A percentile compares a stretch with the other conserved stretches of the same genome.
phyloP scores from a whole-genome alignment of 768 basidiomycete species.

The Pulveroboletus sp. region DNA sequence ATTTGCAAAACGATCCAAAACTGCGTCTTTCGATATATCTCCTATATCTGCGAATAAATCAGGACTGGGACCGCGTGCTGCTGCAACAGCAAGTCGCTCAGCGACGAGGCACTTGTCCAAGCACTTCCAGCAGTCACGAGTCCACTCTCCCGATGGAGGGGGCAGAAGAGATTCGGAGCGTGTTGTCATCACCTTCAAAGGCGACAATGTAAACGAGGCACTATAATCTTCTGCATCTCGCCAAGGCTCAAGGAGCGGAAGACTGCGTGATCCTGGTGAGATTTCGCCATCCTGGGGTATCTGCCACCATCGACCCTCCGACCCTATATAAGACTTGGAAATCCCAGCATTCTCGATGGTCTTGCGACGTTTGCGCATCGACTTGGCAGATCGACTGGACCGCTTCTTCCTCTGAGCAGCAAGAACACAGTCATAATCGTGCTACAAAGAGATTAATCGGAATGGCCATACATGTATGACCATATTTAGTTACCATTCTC shows the following conservation, averaged over 20 bases:
- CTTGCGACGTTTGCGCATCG: conserved; percentile 36
- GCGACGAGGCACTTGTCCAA: conserved; percentile 78
- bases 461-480: not conserved
- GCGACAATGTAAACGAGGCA: conserved; percentile 15
- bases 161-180: not conserved
- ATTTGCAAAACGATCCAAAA: conserved; percentile 55
- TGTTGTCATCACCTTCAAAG: conserved; percentile 6
- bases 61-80: conserved; percentile 20
- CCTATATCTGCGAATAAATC: conserved; percentile 48
- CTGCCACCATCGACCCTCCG: conserved; percentile 11
- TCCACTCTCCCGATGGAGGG: conserved; percentile 43
- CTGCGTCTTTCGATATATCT: conserved; percentile 47
- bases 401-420: conserved; percentile 28
- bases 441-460: conserved; percentile 36
- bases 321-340: conserved; percentile 20
- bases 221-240: conserved; percentile 25
- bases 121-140: conserved; percentile 73
- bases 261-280: conserved; percentile 33
- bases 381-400: conserved; percentile 25
- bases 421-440: conserved; percentile 79
- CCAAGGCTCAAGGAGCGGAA: conserved; percentile 26
- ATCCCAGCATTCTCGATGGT: conserved; percentile 30
- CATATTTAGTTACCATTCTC: conserved; percentile 58
- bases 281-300: conserved; percentile 3
- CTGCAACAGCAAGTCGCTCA: conserved; percentile 51